A percentile compares a stretch with the other conserved stretches of the same genome.
phyloP scores from a whole-genome alignment of 148 eudicot genomes.

The Mesembryanthemum crystallinum region DNA sequence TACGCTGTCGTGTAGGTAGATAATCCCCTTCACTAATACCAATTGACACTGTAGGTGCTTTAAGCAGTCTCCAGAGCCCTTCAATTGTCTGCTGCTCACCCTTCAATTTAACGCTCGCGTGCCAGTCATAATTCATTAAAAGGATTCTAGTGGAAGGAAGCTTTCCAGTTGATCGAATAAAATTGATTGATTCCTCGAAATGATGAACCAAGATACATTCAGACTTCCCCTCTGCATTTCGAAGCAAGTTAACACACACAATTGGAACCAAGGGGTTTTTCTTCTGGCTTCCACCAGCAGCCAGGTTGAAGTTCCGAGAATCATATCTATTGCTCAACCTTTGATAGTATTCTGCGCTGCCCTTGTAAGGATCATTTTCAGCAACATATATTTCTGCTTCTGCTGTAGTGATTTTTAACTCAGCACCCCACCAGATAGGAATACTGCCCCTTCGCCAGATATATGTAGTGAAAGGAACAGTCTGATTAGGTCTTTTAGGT shows the following conservation, averaged over 20 bases:
- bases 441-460: conserved; percentile 97
- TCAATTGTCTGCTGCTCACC: conserved; percentile 94
- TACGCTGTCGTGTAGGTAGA: conserved; percentile 76
- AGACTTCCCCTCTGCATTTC: conserved; percentile 88
- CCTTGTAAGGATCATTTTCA: conserved; percentile 84
- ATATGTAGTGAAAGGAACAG: conserved; percentile 90
- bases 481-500: conserved; percentile 65
- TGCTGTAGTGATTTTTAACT: conserved; percentile 81
- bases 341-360: conserved; percentile 82
- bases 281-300: conserved; percentile 56
- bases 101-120: conserved; percentile 75
- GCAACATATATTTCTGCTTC: conserved; percentile 98
- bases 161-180: conserved; percentile 65
- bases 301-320: conserved; percentile 52
- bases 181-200: conserved; percentile 82
- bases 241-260: conserved; percentile 82
- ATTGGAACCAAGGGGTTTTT: conserved; percentile 73
- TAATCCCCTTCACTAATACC: conserved; percentile 95
- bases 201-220: conserved; percentile 84
- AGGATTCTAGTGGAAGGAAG: conserved; percentile 71
- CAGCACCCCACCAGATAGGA: conserved; percentile 99
- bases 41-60: conserved; percentile 78
- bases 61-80: conserved; percentile 91
- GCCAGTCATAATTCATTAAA: conserved; percentile 94
- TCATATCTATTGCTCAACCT: conserved; percentile 87